A percentile compares a stretch with the other conserved stretches of the same genome.
Conservation (phyloP, 2,329 filamentous ascomycete genomes). For the Xylaria polymorpha region DNA sequence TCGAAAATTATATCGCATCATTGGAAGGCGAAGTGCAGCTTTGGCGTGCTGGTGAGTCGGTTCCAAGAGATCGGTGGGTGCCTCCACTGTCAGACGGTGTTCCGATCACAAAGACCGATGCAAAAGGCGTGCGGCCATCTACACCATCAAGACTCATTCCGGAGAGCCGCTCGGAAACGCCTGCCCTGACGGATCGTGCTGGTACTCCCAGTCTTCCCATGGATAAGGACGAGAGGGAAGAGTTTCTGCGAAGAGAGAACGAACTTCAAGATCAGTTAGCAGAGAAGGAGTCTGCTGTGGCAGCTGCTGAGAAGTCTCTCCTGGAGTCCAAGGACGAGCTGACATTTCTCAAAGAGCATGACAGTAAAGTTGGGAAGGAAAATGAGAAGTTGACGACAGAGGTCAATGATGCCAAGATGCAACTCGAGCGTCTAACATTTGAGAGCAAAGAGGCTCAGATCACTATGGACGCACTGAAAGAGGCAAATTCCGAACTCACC, state of each 20-base stretch:
- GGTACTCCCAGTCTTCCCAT: constrained; percentile 88
- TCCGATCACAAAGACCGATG: constrained; percentile 56
- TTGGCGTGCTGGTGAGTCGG: constrained; percentile 89
- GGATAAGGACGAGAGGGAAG: constrained; percentile 96
- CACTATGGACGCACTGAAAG: constrained; percentile 97
- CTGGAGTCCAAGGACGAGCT: constrained; percentile 89
- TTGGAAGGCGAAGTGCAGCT: constrained; percentile 86
- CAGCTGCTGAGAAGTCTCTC: constrained; percentile 81
- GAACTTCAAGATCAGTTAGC: constrained; percentile 96
- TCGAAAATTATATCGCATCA: constrained; percentile 84
- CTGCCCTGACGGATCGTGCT: constrained; percentile 79
- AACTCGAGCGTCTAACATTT: constrained; percentile 93
- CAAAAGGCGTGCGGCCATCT: constrained; percentile 62
- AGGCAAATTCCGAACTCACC: constrained; percentile 93
- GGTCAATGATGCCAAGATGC: constrained; percentile 94
- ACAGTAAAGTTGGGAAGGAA: constrained; percentile 83
- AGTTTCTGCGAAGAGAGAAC: constrained; percentile 94
- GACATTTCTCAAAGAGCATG: constrained; percentile 84
- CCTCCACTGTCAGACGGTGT: constrained; percentile 70
- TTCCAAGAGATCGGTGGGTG: constrained; percentile 91
- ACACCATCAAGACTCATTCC: constrained; percentile 63
- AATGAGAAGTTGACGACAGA: constrained; percentile 89
- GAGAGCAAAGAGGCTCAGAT: constrained; percentile 97
- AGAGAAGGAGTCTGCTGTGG: constrained; percentile 87
- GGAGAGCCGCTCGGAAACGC: constrained; percentile 72